Percentiles rank a stretch among this genome's conserved stretches.
Conservation (phyloP, 75 land plant genomes). For the Azolla pinnata region DNA sequence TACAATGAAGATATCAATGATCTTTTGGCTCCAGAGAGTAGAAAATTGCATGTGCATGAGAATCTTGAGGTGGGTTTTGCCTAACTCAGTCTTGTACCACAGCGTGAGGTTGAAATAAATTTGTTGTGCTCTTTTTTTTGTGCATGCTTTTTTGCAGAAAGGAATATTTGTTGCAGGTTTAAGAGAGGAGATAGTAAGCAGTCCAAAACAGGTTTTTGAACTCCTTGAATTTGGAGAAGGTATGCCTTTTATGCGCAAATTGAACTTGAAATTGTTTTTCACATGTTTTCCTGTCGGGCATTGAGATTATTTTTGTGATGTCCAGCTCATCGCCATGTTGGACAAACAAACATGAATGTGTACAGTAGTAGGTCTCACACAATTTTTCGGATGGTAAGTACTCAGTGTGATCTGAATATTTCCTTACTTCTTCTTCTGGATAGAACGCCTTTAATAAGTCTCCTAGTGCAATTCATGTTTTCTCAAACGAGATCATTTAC, state of each 20-base stretch:
- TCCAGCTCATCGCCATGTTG: conserved; percentile 87
- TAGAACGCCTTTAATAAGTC: not conserved
- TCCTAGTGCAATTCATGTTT: not conserved
- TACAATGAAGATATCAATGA: conserved; percentile 99
- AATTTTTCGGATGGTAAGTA: conserved; percentile 87
- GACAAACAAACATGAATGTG: conserved; percentile 90
- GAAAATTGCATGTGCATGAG: conserved; percentile 87
- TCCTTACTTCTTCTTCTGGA: not conserved
- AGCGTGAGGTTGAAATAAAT: no score
- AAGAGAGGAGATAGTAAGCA: conserved; percentile 84
- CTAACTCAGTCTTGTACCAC: not conserved
- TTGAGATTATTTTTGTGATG: no score
- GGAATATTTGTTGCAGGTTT: conserved; percentile 93
- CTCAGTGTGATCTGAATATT: no score
- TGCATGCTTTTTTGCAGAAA: conserved; percentile 37
- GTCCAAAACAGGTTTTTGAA: conserved; percentile 72
- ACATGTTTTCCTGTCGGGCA: no score
- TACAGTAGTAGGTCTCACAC: conserved; percentile 97
- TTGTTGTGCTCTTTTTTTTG: conserved; percentile 2
- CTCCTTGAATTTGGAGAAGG: conserved; percentile 85
- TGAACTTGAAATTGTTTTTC: no score
- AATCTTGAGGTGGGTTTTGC: conserved; percentile 57
- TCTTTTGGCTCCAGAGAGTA: conserved; percentile 62
- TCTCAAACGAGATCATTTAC: not conserved
- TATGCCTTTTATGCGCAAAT: no score